These are phyloP conservation scores for Symbiodinium pilosum DNA, from an alignment of 73 alveolate species.

Conservation along the genomic window DNA sequence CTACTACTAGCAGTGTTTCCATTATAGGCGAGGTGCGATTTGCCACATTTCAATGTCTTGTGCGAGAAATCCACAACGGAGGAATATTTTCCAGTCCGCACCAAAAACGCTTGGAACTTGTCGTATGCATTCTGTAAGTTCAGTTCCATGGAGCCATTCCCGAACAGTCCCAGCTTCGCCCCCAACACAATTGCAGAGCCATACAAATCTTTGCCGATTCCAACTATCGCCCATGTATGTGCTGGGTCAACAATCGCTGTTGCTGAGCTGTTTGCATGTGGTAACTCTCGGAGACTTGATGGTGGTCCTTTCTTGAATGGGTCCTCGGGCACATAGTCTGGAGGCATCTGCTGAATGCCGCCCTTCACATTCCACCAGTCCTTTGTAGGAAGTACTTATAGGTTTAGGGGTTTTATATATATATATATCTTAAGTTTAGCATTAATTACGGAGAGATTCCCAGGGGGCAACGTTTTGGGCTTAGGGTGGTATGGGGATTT, in stretches of 20 bases:
- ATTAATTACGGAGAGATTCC: neutral
- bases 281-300: neutral
- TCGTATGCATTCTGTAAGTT: neutral
- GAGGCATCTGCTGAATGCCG: neutral
- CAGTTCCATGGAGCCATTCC: neutral
- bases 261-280: neutral
- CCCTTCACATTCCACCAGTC: conserved; percentile 53
- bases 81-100: neutral
- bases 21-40: neutral
- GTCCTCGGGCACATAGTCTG: conserved; percentile 2
- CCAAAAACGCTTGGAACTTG: conserved; percentile 7
- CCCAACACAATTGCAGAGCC: neutral
- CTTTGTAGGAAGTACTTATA: neutral
- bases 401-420: too few species aligned
- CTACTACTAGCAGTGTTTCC: too few species aligned
- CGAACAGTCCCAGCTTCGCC: conserved; percentile 15
- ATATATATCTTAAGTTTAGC: too few species aligned
- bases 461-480: neutral
- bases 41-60: conserved; percentile 13
- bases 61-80: conserved; percentile 1
- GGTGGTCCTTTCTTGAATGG: neutral
- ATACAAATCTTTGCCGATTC: conserved; percentile 1
- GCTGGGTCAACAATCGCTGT: conserved; percentile 19
- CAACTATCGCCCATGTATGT: conserved; percentile 40
- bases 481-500: too few species aligned